Base-by-base conservation (phyloP, 2,329 filamentous ascomycete genomes). In the Ceratocystis ficicola region DNA sequence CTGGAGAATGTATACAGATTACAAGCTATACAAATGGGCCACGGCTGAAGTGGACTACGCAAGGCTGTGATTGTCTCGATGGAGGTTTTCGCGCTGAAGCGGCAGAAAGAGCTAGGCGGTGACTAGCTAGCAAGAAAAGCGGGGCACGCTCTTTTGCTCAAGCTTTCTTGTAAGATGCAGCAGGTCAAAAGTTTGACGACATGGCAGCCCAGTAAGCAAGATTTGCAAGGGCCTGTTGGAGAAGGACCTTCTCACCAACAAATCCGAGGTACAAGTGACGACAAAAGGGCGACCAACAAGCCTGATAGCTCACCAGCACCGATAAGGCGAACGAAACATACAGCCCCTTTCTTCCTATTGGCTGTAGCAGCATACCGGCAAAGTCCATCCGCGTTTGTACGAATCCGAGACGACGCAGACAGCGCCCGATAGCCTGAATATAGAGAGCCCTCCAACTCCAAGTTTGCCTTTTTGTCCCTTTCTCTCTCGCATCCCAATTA, bases 401-500 rank as follows among this genome's bases (percentile, higher is more conserved):
- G 55, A 59, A 59, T 32, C 20, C 55, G 36, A n/a, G 36, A 59
- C 55, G 15, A 30, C 20, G 36, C 25, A 52, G 20, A 36, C 20
- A 10, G 5, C 17, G 15, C n/a, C n/a, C 55, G 22, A 32, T 59
- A 59, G 55, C 55, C 55, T 15, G 25, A 36, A 30, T 20, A 59
- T 59, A 32, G 28, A 36, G 48, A 52, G 48, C 55, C 55, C 55
- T 59, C 55, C 60, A 46, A 41, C 41, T 5, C 17, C 17, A 30
- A 46, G 30, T 25, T 30, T 55, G 30, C 36, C n/a, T 65, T 48
- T 15, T 52, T 15, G 12, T 63, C 32, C 41, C 22, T 46, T 28
- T 48, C 57, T 30, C 17, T 63, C 57, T 48, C 84, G 83, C 74
- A 79, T 80, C 74, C 77, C 78, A 74, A 79, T 67, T 74, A 85